Evolutionary conservation across 768 basidiomycete genomes (phyloP).

Genomic region (Brasilioporus rufonigricans): DNA sequence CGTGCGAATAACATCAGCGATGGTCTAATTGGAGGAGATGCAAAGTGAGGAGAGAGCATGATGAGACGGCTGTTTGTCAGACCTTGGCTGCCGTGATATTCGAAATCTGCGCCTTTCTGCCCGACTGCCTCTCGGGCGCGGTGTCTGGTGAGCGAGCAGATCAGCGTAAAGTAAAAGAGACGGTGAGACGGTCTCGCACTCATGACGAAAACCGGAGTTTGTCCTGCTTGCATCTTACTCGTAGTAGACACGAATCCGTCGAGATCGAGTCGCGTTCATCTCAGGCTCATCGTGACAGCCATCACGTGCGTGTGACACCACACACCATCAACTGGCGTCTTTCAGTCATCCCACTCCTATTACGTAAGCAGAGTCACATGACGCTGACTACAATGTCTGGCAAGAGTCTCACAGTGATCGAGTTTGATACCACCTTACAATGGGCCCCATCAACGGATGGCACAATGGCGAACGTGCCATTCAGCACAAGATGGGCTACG

Average conservation of each 20-base stretch:
- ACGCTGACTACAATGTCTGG: too few relatives aligned
- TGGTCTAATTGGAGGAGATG: slow-evolving; percentile 58
- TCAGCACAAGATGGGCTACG: slow-evolving; percentile 46
- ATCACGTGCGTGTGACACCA: not conserved
- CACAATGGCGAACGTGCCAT: slow-evolving; percentile 50
- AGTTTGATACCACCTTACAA: not conserved
- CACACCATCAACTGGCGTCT: too few relatives aligned
- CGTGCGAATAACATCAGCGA: slow-evolving; percentile 96
- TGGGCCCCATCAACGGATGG: slow-evolving; percentile 35
- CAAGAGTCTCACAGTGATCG: too few relatives aligned
- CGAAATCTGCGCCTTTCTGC: slow-evolving; percentile 92
- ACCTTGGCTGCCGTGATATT: slow-evolving; percentile 98
- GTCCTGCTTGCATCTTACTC: slow-evolving; percentile 37
- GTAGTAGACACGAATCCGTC: not conserved
- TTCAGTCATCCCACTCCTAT: too few relatives aligned
- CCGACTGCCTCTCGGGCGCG: slow-evolving; percentile 90
- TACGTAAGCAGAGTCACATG: too few relatives aligned
- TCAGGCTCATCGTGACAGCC: not conserved
- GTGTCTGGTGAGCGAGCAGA: slow-evolving; percentile 54
- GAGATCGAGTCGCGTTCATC: not conserved
- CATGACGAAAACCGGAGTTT: slow-evolving; percentile 84
- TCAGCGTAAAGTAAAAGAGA: not conserved
- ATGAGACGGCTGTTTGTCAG: slow-evolving; percentile 6
- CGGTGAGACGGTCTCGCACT: slow-evolving; percentile 41
- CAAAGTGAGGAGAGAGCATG: not conserved